These are phyloP conservation scores for Hemileccinum impolitum DNA, from an alignment of 768 basidiomycete species.

Conservation along the genomic window DNA sequence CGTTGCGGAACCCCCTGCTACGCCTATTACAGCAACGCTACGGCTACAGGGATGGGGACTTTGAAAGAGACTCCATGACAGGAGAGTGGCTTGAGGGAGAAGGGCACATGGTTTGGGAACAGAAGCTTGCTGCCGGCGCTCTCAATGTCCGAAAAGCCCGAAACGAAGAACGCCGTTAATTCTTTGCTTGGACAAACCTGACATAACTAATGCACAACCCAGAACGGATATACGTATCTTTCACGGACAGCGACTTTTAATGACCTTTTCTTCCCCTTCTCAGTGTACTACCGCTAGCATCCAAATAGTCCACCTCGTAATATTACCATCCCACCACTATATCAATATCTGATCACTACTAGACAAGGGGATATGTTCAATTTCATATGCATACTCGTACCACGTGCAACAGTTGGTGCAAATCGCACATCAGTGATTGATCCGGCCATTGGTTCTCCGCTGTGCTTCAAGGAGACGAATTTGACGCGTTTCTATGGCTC, in stretches of 20 bases:
- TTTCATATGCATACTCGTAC: slow-evolving; percentile 8
- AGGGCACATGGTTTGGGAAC: slow-evolving; percentile 61
- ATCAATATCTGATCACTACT: slow-evolving; percentile 13
- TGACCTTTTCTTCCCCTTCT: slow-evolving; percentile 7
- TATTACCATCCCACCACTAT: slow-evolving; percentile 19
- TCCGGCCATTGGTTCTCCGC: slow-evolving; percentile 11
- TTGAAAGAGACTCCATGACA: slow-evolving; percentile 63
- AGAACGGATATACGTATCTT: slow-evolving; percentile 25
- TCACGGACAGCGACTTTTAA: slow-evolving; percentile 21
- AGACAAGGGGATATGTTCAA: slow-evolving; percentile 18
- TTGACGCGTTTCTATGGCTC: slow-evolving; percentile 21
- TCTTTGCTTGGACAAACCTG: slow-evolving; percentile 4
- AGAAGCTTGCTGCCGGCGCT: slow-evolving; percentile 41
- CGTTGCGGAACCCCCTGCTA: slow-evolving; percentile 75
- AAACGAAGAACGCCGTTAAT: slow-evolving; percentile 38
- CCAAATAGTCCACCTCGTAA: slow-evolving; percentile 20
- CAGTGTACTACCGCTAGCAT: slow-evolving; percentile 22
- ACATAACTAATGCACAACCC: slow-evolving; percentile 8
- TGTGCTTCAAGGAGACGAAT: slow-evolving; percentile 10
- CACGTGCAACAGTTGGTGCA: slow-evolving; percentile 7
- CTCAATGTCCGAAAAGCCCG: slow-evolving; percentile 35
- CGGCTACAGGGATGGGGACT: slow-evolving; percentile 81
- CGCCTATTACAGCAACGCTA: slow-evolving; percentile 69
- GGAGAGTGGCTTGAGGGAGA: slow-evolving; percentile 71
- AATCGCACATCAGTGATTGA: slow-evolving; percentile 15